Evolutionary conservation across 306 rosid species (phyloP).

Genomic region (Cucurbita ficifolia): DNA sequence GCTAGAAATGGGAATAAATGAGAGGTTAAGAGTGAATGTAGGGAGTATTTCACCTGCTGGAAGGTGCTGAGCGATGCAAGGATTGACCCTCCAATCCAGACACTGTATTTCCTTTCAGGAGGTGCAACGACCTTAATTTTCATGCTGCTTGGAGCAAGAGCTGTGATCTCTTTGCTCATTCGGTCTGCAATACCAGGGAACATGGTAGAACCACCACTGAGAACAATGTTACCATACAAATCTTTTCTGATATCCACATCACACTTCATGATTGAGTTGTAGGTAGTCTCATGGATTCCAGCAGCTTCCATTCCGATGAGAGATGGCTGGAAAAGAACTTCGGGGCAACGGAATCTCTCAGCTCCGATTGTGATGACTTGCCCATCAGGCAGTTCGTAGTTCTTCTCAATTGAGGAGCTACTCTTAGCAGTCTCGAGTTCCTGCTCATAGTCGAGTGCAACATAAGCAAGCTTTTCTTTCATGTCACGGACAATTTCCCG

Average conservation of each 20-base stretch:
- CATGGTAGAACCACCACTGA: constrained; percentile 97
- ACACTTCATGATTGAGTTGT: constrained; percentile 97
- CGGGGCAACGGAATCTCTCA: constrained; percentile 93
- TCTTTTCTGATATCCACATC: constrained; percentile 97
- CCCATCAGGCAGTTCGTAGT: constrained; percentile 88
- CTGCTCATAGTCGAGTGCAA: constrained; percentile 87
- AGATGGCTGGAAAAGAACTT: constrained; percentile 96
- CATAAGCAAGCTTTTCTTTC: constrained; percentile 97
- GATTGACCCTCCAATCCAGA: constrained; percentile 98
- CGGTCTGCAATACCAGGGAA: constrained; percentile 97
- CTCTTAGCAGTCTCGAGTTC: constrained; percentile 94
- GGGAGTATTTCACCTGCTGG: constrained; percentile 56
- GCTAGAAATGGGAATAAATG: neutral
- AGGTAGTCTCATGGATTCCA: constrained; percentile 91
- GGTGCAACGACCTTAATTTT: constrained; percentile 98
- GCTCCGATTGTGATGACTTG: constrained; percentile 96
- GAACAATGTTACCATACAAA: constrained; percentile 88
- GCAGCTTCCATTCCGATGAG: constrained; percentile 99
- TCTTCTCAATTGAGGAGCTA: constrained; percentile 88
- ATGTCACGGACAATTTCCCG: constrained; percentile 99
- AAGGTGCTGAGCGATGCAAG: constrained; percentile 99
- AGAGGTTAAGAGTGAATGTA: neutral
- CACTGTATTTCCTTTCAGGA: constrained; percentile 94
- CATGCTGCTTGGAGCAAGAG: constrained; percentile 99
- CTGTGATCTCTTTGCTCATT: constrained; percentile 98